A percentile compares a stretch with the other conserved stretches of the same genome.
These are phyloP conservation scores for Ganoderma sp. DNA, from an alignment of 1,284 basidiomycete species.

Conservation along the genomic window DNA sequence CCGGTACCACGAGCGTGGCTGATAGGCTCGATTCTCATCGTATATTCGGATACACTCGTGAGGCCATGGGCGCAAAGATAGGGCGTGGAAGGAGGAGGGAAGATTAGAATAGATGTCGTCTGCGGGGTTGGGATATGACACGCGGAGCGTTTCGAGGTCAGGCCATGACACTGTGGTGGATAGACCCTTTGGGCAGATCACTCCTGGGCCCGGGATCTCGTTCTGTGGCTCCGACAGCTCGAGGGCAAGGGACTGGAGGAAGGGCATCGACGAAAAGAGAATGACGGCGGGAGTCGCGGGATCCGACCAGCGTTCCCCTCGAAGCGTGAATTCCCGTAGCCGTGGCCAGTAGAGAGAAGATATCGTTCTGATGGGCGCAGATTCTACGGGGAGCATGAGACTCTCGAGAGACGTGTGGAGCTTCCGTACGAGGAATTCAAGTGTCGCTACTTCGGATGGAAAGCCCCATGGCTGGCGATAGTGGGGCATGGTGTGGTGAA, in stretches of 20 bases:
- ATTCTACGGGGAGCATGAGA: neutral
- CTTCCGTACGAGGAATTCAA: neutral
- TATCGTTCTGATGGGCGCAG: neutral
- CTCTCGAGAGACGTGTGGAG: neutral
- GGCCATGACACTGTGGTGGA: neutral
- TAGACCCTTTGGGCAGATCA: neutral
- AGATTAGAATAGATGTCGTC: neutral
- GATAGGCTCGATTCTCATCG: neutral
- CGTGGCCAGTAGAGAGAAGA: neutral
- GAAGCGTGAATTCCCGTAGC: neutral
- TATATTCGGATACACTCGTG: neutral
- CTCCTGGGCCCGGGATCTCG: no score
- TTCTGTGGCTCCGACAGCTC: neutral
- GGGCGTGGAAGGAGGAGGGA: neutral
- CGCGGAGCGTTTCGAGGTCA: neutral
- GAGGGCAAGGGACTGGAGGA: neutral
- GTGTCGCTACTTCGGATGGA: neutral
- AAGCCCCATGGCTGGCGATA: neutral
- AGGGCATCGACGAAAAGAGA: slow-evolving; percentile 7
- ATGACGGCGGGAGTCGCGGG: neutral
- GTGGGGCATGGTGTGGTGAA: no score
- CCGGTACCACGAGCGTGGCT: neutral
- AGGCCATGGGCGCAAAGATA: neutral
- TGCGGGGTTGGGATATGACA: neutral
- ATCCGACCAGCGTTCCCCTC: neutral